phyloP scores from a whole-genome alignment of 345 rosid species.

The Aurinia saxatilis region DNA sequence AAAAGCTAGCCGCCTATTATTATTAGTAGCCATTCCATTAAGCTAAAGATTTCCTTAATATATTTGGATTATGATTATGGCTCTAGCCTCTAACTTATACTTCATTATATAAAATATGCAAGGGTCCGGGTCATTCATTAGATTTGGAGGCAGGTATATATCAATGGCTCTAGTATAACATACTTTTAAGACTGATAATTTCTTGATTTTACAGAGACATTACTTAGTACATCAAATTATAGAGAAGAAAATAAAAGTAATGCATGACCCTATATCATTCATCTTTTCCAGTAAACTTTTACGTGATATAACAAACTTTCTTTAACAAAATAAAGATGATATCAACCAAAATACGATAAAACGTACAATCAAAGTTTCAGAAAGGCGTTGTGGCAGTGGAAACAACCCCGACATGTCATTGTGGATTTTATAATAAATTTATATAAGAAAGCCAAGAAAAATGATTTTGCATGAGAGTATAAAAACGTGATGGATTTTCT shows the following conservation, averaged over 20 bases:
- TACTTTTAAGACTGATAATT: too few relatives aligned
- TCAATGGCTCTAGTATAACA: too few relatives aligned
- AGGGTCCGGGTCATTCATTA: too few relatives aligned
- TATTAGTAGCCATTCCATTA: background rate
- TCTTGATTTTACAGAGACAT: too few relatives aligned
- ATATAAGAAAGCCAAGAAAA: background rate
- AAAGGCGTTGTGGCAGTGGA: background rate
- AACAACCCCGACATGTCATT: background rate
- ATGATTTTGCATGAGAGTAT: background rate
- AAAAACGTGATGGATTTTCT: background rate
- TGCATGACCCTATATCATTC: too few relatives aligned
- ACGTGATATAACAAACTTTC: too few relatives aligned
- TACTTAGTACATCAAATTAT: too few relatives aligned
- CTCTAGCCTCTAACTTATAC: background rate
- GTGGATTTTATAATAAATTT: background rate
- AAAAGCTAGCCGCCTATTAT: background rate
- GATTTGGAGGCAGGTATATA: too few relatives aligned
- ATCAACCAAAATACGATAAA: background rate
- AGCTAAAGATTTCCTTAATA: background rate
- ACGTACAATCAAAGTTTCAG: too few relatives aligned
- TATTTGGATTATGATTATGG: slow-evolving; percentile 3
- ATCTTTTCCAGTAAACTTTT: too few relatives aligned
- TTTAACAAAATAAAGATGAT: too few relatives aligned
- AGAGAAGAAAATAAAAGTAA: too few relatives aligned
- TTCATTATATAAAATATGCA: background rate